Conservation (phyloP, 345 rosid genomes). For the Limnanthes douglasii region DNA sequence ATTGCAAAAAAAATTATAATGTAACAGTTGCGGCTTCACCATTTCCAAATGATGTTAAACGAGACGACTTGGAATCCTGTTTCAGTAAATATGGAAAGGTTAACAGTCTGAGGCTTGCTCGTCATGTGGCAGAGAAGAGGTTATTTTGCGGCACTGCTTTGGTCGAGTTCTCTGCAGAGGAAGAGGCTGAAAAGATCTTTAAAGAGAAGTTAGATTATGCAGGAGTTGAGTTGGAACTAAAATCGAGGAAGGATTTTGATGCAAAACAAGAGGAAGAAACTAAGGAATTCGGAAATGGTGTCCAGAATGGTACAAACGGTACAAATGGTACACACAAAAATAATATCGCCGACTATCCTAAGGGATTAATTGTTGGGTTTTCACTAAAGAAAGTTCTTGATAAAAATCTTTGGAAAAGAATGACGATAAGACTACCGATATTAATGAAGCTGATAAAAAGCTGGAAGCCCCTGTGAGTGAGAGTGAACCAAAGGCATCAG, state of each 20-base stretch:
- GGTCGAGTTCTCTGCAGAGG: constrained; percentile 69
- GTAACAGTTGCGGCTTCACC: constrained; percentile 78
- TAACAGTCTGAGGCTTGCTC: constrained; percentile 84
- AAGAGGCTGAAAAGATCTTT: constrained; percentile 51
- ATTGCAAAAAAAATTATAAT: no score
- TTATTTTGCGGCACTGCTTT: constrained; percentile 69
- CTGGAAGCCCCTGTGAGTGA: constrained; percentile 11
- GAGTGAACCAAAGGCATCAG: constrained; percentile 18
- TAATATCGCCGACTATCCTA: constrained; percentile 34
- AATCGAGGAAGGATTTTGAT: constrained; percentile 88
- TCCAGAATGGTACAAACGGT: constrained; percentile 20
- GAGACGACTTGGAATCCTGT: constrained; percentile 58
- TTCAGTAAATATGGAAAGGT: constrained; percentile 64
- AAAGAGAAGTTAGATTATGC: constrained; percentile 44
- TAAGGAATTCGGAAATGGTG: constrained; percentile 26
- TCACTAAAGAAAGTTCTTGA: constrained; percentile 32
- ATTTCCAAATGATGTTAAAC: constrained; percentile 37
- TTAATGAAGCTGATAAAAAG: no score
- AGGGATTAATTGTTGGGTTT: constrained; percentile 81
- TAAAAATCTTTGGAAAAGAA: no score
- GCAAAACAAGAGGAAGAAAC: constrained; percentile 37
- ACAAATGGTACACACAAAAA: constrained; percentile 27
- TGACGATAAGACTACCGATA: constrained; percentile 15
- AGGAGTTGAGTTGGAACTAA: constrained; percentile 56
- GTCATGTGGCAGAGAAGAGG: constrained; percentile 57